These are phyloP conservation scores for Sungouiozyma ichnusensis DNA, from an alignment of 805 yeast genomes.

Conservation along the genomic window DNA sequence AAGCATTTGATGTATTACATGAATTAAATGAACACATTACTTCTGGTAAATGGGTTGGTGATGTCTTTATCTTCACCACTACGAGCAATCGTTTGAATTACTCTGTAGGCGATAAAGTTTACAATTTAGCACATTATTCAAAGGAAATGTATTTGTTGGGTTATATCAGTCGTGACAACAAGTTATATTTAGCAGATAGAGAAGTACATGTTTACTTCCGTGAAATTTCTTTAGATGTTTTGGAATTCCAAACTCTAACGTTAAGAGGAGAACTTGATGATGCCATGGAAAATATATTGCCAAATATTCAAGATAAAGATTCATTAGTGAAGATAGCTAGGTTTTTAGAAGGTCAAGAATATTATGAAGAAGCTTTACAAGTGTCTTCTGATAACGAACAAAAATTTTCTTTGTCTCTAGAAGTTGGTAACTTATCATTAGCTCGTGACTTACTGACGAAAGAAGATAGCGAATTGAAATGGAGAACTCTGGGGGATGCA, in stretches of 20 bases:
- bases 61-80: conserved; percentile 88
- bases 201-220: conserved; percentile 76
- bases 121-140: conserved; percentile 88
- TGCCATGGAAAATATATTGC: conserved; percentile 50
- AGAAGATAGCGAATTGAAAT: conserved; percentile 54
- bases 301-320: conserved; percentile 47
- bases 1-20: conserved; percentile 71
- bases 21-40: conserved; percentile 74
- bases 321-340: conserved; percentile 75
- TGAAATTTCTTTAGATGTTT: conserved; percentile 69
- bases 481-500: conserved; percentile 87
- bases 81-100: conserved; percentile 80
- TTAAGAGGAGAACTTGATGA: conserved; percentile 89
- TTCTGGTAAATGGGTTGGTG: conserved; percentile 95
- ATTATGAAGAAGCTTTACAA: conserved; percentile 68
- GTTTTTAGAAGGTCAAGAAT: conserved; percentile 89
- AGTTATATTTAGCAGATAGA: conserved; percentile 84
- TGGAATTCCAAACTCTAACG: conserved; percentile 93
- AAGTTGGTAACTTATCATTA: conserved; percentile 56
- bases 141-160: conserved; percentile 80
- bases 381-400: conserved; percentile 84
- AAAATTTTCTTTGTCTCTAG: conserved; percentile 78
- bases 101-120: conserved; percentile 87
- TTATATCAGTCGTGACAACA: conserved; percentile 82
- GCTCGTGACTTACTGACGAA: conserved; percentile 59